These are phyloP conservation scores for Nannizzia gypsea DNA, from an alignment of 2,329 filamentous ascomycete genomes.

Conservation along the genomic window DNA sequence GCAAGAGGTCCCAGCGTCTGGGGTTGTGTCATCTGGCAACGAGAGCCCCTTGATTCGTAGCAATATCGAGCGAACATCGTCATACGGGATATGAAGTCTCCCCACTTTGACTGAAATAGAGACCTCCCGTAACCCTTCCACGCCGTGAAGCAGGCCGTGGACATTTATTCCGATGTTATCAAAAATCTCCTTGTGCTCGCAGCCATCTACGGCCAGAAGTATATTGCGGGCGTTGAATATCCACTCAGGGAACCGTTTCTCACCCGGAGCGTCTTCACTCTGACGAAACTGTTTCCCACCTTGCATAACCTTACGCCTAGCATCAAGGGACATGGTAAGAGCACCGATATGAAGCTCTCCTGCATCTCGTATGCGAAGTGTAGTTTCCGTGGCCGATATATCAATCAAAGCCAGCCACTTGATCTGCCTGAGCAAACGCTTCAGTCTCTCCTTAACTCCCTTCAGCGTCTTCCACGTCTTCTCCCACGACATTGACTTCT, in stretches of 20 bases:
- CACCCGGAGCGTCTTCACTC: constrained; percentile 50
- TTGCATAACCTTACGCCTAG: constrained; percentile 80
- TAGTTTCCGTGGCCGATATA: constrained; percentile 69
- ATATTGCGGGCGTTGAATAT: constrained; percentile 76
- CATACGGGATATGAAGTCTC: constrained; percentile 77
- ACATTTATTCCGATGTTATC: constrained; percentile 83
- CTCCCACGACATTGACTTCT: constrained; percentile 37
- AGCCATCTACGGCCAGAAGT: constrained; percentile 73
- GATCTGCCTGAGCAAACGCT: constrained; percentile 73
- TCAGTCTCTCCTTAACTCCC: constrained; percentile 69
- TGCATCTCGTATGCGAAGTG: constrained; percentile 64
- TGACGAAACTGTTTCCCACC: constrained; percentile 80
- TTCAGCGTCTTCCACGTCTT: constrained; percentile 73
- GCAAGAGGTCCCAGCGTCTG: not conserved
- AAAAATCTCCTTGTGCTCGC: constrained; percentile 73
- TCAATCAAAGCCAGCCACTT: constrained; percentile 85
- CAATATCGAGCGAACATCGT: constrained; percentile 54
- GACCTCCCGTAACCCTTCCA: constrained; percentile 80
- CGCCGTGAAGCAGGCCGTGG: constrained; percentile 75
- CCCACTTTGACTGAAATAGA: constrained; percentile 85
- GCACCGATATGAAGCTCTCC: constrained; percentile 76
- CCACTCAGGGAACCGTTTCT: constrained; percentile 81
- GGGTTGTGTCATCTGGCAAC: constrained; percentile 8
- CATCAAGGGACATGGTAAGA: constrained; percentile 79
- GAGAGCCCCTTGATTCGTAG: constrained; percentile 26